Evolutionary conservation across 2,329 filamentous ascomycete species (phyloP).

Genomic region (Fusarium sp.): DNA sequence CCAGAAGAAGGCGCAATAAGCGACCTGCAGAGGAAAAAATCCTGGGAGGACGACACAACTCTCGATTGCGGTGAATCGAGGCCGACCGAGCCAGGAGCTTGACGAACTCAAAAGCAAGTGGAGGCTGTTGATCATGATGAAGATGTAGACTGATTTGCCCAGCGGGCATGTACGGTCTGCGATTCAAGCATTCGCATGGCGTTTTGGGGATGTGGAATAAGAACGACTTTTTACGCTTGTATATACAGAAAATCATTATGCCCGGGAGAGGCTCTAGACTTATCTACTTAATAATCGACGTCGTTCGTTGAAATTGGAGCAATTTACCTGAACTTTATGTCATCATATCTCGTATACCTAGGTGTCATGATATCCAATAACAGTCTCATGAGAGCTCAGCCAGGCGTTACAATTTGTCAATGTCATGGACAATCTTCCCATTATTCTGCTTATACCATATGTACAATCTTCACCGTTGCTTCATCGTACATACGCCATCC

Average conservation of each 20-base stretch:
- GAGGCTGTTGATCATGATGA: constrained; percentile 39
- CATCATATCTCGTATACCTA: not conserved
- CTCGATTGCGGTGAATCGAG: constrained; percentile 44
- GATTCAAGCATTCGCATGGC: constrained; percentile 47
- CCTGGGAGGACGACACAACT: constrained; percentile 12
- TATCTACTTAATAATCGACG: constrained; percentile 49
- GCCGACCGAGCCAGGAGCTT: constrained; percentile 15
- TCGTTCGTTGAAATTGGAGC: constrained; percentile 43
- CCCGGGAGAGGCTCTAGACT: constrained; percentile 47
- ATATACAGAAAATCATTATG: constrained; percentile 45
- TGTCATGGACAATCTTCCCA: not conserved
- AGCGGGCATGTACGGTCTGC: constrained; percentile 33
- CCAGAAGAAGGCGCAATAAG: constrained; percentile 78
- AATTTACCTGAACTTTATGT: not conserved
- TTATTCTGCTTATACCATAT: not conserved
- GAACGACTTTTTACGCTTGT: constrained; percentile 47
- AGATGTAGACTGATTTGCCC: constrained; percentile 40
- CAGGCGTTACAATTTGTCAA: too few species aligned
- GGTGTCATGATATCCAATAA: not conserved
- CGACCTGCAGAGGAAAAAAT: constrained; percentile 5
- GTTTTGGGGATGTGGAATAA: constrained; percentile 47
- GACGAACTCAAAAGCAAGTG: constrained; percentile 12
- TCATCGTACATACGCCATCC: not conserved
- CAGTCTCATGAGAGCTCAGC: not conserved
- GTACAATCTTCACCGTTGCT: not conserved